A percentile compares a stretch with the other conserved stretches of the same genome.
Evolutionary conservation across 148 eudicot genomes (phyloP).

Genomic region (Rheum nobile): DNA sequence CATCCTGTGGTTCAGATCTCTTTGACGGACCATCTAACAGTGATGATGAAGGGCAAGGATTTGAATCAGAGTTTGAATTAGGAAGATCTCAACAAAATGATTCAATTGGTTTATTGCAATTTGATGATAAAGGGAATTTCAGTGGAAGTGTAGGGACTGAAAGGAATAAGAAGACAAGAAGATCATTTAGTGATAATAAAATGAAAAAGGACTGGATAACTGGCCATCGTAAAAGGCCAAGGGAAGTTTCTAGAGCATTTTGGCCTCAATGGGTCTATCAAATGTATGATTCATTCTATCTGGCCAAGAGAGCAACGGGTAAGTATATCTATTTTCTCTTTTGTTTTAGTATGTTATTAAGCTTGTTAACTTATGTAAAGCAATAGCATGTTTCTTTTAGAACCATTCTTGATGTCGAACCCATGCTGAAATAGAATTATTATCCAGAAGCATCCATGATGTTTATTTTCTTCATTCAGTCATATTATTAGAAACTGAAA

Average conservation of each 20-base stretch:
- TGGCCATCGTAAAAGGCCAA: conserved; percentile 20
- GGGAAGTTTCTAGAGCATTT: conserved; percentile 57
- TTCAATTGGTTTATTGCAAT: conserved; percentile 18
- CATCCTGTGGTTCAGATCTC: conserved; percentile 29
- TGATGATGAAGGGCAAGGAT: conserved; percentile 50
- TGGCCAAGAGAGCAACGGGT: conserved; percentile 87
- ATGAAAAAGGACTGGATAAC: conserved; percentile 20
- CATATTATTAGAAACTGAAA: neutral
- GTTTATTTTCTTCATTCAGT: neutral
- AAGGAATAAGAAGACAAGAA: conserved; percentile 14
- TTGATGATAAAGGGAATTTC: conserved; percentile 17
- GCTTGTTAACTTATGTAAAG: neutral
- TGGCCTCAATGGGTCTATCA: conserved; percentile 91
- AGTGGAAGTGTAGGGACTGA: conserved; percentile 18
- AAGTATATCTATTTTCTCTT: conserved; percentile 9
- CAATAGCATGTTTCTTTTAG: neutral
- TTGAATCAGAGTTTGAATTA: conserved; percentile 19
- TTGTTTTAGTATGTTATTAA: neutral
- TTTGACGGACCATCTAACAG: conserved; percentile 43
- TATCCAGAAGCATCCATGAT: neutral
- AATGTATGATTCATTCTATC: conserved; percentile 74
- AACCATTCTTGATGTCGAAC: neutral
- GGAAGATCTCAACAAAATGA: conserved; percentile 26
- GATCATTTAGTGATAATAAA: conserved; percentile 16
- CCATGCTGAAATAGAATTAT: neutral